Base-by-base conservation (phyloP, 371 early-diverging fungal genomes). In the Paraphysoderma sedebokerense region DNA sequence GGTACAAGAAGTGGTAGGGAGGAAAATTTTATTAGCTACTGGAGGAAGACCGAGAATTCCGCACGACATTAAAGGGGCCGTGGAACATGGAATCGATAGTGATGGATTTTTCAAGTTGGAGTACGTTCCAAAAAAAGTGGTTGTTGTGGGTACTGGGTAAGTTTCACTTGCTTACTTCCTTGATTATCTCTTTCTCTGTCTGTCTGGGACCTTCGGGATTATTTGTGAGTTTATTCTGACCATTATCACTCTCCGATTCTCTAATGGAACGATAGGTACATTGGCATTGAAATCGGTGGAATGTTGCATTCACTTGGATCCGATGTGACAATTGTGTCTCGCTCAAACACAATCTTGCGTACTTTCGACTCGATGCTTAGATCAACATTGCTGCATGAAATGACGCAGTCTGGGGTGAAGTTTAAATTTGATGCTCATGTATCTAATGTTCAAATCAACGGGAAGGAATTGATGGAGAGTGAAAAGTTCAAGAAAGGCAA, bases 31-130 rank as follows among this genome's bases (percentile, higher is more conserved):
- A 50, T 81, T 96, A 45, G 93, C 95, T 37, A 82, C 85, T 62
- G 85, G 87, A 51, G 79, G 84, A 29, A 75, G 72, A 44, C 81
- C 86, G 15, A 57, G 68, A 31, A 70, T 80, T 50, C 87, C 86
- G 19, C 39, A 46, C 35, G 50, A 69, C 50, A 65, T 82, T 35
- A 81, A 84, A 27, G 97, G 93, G 32, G 81, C 84, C 15, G 35
- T 56, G 39, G 83, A 93, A 60, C 67, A 69, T 41, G 86, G 90
- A 36, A 86, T 92, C 50, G 81, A 77, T 51, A 83, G 85, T 50
- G 98, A 98, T 64, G 90, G 87, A 15, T 98, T 98, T 67, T 98
- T 98, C 62, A 85, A 86, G 38, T 70, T 98, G 40, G 80, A 83
- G 52, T 48, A 76, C 26, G 78, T 87, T 61, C 98, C 98, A 42